Base-by-base conservation (phyloP, 1,284 basidiomycete species). In the Boletus austroedulis region DNA sequence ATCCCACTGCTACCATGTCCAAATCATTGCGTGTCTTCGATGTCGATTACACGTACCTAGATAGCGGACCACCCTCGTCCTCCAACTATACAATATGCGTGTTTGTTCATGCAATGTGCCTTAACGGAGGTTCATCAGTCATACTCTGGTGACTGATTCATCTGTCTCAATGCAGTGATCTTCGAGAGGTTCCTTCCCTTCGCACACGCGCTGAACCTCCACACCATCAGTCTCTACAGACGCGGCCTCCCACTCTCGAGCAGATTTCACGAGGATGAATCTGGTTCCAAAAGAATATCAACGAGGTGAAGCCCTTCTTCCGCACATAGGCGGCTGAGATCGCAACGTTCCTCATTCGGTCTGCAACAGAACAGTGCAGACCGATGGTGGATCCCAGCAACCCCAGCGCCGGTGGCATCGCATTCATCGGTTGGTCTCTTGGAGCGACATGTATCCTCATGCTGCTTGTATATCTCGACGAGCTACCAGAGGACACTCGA, bases 201-300 rank as follows among this genome's bases (percentile, higher is more conserved):
- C 21, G 70, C 69, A 2, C 56, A 50, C 28, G 43, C 34, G 4
- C 64, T 67, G 47, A 57, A 70, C 34, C 60, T 69, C 24, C 67
- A 71, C 19, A 58, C 71, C 34, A 49, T 73, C 41, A 59, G 65
- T 34, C 15, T 68, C 21, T 58, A 70, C 34, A 60, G 68, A 53
- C 67, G 68, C 4, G 70, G 70, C 0, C 73, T 70, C 19, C 1
- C 50, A 5, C 64, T 62, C 5, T 73, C 71, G 23, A 70, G 69
- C n/a, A 38, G 61, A 12, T 69, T 67, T 29, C 29, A 34, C 41
- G 56, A 56, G 7, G 24, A 2, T 26, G 50, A 1, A 43, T 69
- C 26, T 67, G 67, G 1, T 15, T 1, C 1, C 44, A 40, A 50
- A 71, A 67, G 51, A 57, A 53, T 47, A 49, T 53, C 4, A 58